These are phyloP conservation scores for Pseudocercospora fuligena DNA, from an alignment of 2,329 filamentous ascomycete genomes.

Conservation along the genomic window DNA sequence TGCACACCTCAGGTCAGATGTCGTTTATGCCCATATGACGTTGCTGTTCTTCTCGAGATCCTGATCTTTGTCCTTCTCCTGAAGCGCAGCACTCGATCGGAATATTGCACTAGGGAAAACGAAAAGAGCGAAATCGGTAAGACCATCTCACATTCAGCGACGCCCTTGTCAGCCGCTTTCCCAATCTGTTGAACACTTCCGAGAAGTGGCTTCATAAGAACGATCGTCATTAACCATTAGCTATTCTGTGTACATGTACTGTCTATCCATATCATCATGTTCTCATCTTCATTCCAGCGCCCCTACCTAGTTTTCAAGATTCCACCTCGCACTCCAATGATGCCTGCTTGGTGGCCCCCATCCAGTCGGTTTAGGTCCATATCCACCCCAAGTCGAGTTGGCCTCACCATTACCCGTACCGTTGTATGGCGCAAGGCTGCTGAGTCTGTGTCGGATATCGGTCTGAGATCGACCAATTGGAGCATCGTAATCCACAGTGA, in stretches of 20 bases:
- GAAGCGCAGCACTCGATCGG: no score
- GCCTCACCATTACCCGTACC: slow-evolving; percentile 10
- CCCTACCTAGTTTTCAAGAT: not conserved
- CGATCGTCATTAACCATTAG: not conserved
- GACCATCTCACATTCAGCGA: no score
- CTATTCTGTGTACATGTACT: not conserved
- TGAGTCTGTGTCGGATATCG: slow-evolving; percentile 19
- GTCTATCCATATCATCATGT: not conserved
- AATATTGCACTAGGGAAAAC: no score
- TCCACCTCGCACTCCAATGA: slow-evolving; percentile 28
- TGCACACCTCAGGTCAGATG: no score
- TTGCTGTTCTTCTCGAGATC: no score
- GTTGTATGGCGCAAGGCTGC: slow-evolving; percentile 20
- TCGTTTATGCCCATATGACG: no score
- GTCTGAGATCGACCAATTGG: slow-evolving; percentile 41
- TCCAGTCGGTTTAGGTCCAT: not conserved
- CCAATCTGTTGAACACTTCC: not conserved
- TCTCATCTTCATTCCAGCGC: not conserved
- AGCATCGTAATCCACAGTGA: slow-evolving; percentile 58
- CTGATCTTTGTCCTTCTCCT: no score
- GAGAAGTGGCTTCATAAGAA: not conserved
- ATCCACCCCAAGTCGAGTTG: not conserved
- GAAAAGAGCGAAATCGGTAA: no score
- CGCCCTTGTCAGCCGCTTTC: no score
- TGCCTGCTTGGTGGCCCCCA: slow-evolving; percentile 5